Evolutionary conservation across 192 early-diverging fungal species (phyloP).

Genomic region (Coemansia sp.): DNA sequence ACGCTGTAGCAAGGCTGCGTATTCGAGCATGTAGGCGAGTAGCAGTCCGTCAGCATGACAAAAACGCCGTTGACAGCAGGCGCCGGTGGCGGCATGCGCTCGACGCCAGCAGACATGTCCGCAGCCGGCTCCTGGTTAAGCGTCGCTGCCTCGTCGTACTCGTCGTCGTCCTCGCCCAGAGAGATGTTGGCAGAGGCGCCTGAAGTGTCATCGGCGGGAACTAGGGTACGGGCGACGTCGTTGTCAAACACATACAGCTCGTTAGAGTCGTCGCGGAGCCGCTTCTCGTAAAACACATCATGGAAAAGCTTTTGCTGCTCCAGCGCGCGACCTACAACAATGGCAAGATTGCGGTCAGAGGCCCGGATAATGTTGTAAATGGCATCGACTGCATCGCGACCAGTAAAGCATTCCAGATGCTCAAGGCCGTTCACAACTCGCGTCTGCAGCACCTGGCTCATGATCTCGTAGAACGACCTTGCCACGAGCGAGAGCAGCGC

Average conservation of each 20-base stretch:
- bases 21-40: conserved; percentile 84
- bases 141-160: conserved; percentile 19
- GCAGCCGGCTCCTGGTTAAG: conserved; percentile 8
- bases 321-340: conserved; percentile 83
- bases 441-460: conserved; percentile 57
- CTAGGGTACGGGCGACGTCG: conserved; percentile 28
- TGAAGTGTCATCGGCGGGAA: conserved; percentile 1
- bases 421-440: conserved; percentile 75
- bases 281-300: conserved; percentile 83
- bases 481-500: conserved; percentile 72
- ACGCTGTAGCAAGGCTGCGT: conserved; percentile 86
- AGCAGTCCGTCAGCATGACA: conserved; percentile 86
- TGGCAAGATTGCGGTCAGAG: conserved; percentile 80
- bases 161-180: conserved; percentile 23
- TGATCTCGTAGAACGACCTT: conserved; percentile 57
- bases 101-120: conserved; percentile 1
- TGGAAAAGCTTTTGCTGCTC: conserved; percentile 90
- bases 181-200: conserved; percentile 6
- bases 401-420: conserved; percentile 82
- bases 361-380: conserved; percentile 76
- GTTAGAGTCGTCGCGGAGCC: conserved; percentile 77
- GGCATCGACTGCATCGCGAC: conserved; percentile 85
- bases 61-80: conserved; percentile 74
- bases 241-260: conserved; percentile 83
- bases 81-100: conserved; percentile 2